Evolutionary conservation across 192 early-diverging fungal genomes (phyloP), one percentile per base, ranked within the genome.

Genomic region (Umbelopsis ramanniana): DNA sequence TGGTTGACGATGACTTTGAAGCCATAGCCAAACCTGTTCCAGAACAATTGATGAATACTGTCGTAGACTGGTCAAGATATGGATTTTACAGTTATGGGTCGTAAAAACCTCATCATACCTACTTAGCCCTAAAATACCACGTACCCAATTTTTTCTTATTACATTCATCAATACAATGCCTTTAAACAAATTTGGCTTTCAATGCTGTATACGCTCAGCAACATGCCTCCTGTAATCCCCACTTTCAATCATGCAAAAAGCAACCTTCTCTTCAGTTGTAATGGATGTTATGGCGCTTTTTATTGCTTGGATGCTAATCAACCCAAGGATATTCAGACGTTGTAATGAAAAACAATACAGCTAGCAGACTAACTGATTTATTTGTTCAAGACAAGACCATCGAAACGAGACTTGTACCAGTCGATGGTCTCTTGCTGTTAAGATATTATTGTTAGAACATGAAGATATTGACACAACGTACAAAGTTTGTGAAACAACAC

Each of bases 351-450:
- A 67, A 71, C 14, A 50, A 67, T 33, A 40, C 70, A 68, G 29
- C 54, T 46, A 46, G 52, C 17, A 7, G 69, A 55, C 26, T 12
- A 57, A 35, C 47, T 69, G 17, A 46, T 35, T 50, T 69, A 37
- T 43, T 50, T 53, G 68, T 69, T 50, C 52, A 53, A 82, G 72
- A 81, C 89, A 86, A 71, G 14, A 67, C 74, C 89, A 74, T 81
- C 80, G 72, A 79, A 81, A 53, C 92, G 93, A 87, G 94, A 90
- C 93, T 98, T 98, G 93, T 95, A 99, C 98, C 98, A 99, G 69
- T 90, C 88, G 76, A 92, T 89, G 81, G 96, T 96, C 87, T 99
- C 98, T 73, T 96, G 90, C 91, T 68, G 15, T 12, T 46, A 68
- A 43, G 40, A 43, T 43, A 11, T 43, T 4, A 19, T n/a, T 15